phyloP scores from a whole-genome alignment of 805 yeast species.

The Yamadazyma scolyti region DNA sequence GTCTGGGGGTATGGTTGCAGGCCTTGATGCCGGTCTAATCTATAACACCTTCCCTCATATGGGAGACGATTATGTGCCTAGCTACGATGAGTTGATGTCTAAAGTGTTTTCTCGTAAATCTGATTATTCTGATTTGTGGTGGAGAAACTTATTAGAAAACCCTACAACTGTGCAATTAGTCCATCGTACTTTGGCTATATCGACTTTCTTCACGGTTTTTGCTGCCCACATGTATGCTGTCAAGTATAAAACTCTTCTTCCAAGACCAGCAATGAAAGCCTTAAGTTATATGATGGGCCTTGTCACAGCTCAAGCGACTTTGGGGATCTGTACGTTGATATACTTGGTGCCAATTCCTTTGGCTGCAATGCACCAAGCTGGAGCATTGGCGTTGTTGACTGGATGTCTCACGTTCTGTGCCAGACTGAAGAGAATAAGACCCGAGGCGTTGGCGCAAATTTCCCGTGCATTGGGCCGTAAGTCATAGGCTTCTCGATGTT shows the following conservation, averaged over 20 bases:
- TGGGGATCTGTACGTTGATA: conserved; percentile 83
- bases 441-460: conserved; percentile 17
- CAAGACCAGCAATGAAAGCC: conserved; percentile 54
- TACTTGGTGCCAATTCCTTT: conserved; percentile 89
- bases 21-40: conserved; percentile 94
- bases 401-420: conserved; percentile 53
- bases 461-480: too few species aligned
- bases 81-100: conserved; percentile 72
- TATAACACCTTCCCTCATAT: conserved; percentile 95
- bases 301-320: conserved; percentile 74
- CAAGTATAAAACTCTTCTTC: conserved; percentile 47
- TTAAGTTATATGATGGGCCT: conserved; percentile 76
- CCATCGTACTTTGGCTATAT: conserved; percentile 80
- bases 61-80: conserved; percentile 84
- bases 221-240: conserved; percentile 69
- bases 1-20: conserved; percentile 98
- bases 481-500: too few species aligned
- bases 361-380: conserved; percentile 97
- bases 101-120: conserved; percentile 63
- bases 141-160: conserved; percentile 93
- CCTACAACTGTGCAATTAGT: conserved; percentile 93
- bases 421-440: conserved; percentile 35
- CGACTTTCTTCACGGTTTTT: conserved; percentile 70
- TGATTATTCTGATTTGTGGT: conserved; percentile 71
- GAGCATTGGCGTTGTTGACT: conserved; percentile 86